Evolutionary conservation across 352 stramenopile genomes (phyloP).

Genomic region (Globisporangium acanthophoron): DNA sequence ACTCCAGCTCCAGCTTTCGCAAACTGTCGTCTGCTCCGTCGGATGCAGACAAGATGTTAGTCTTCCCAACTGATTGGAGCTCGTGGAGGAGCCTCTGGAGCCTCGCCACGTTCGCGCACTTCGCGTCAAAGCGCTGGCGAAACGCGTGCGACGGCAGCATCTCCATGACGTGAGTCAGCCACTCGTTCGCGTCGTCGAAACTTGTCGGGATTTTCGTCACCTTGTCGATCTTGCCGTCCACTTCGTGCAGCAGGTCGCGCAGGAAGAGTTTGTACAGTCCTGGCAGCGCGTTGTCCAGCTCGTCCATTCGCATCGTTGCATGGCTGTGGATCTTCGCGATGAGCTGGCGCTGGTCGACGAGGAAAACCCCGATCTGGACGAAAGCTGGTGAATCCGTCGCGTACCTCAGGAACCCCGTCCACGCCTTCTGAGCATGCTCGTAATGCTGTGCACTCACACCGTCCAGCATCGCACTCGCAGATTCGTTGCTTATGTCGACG

Average conservation of each 20-base stretch:
- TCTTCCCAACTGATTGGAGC: constrained; percentile 3
- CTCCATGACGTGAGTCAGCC: constrained; percentile 42
- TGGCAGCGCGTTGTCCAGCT: constrained; percentile 41
- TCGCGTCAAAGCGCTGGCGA: constrained; percentile 43
- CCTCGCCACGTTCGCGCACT: constrained; percentile 43
- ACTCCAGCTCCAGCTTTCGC: constrained; percentile 46
- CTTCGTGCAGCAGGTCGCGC: constrained; percentile 34
- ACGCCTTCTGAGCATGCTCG: constrained; percentile 32
- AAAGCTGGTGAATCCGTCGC: constrained; percentile 18
- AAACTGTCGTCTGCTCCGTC: constrained; percentile 18
- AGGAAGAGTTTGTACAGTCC: constrained; percentile 49
- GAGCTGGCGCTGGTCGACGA: constrained; percentile 48
- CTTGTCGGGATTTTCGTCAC: constrained; percentile 58
- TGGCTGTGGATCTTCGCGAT: constrained; percentile 26
- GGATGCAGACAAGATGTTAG: not conserved
- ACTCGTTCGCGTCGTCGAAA: constrained; percentile 36
- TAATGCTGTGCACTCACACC: constrained; percentile 24
- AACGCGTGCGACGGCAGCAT: constrained; percentile 51
- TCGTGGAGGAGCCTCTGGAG: constrained; percentile 38
- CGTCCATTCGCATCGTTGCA: constrained; percentile 22
- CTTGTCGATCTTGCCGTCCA: constrained; percentile 46
- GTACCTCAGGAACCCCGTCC: constrained; percentile 34
- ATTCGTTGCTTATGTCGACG: constrained; percentile 6
- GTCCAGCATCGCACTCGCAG: not conserved
- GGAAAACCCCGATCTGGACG: constrained; percentile 43